phyloP scores from a whole-genome alignment of 2,329 filamentous ascomycete species.

The Colletotrichum incanum region DNA sequence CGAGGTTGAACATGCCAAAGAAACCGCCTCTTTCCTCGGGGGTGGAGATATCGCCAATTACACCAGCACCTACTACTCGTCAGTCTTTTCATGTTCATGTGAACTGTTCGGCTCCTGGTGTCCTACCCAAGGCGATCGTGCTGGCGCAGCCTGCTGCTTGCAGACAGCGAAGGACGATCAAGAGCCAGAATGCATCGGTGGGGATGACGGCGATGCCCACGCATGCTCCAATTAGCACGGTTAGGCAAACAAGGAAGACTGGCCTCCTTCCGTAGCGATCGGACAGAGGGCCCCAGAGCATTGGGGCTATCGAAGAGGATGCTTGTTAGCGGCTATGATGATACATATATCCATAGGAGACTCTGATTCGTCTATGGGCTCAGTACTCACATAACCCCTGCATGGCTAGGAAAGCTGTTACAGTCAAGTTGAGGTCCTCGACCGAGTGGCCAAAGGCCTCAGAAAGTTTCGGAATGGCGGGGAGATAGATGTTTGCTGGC shows the following conservation, averaged over 20 bases:
- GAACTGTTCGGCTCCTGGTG: too few relatives aligned
- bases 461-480: slow-evolving; percentile 50
- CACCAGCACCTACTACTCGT: slow-evolving; percentile 47
- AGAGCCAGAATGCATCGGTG: slow-evolving; percentile 51
- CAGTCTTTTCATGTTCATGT: fast-evolving
- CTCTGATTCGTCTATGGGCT: not conserved
- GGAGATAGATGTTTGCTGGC: slow-evolving; percentile 55
- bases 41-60: slow-evolving; percentile 53
- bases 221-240: slow-evolving; percentile 51
- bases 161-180: slow-evolving; percentile 51
- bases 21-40: slow-evolving; percentile 52
- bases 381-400: slow-evolving; percentile 46
- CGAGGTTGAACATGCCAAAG: slow-evolving; percentile 54
- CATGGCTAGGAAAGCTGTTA: slow-evolving; percentile 52
- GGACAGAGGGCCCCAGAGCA: slow-evolving; percentile 55
- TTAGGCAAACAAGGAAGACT: slow-evolving; percentile 50
- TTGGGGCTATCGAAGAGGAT: slow-evolving; percentile 44
- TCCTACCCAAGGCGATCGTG: slow-evolving; percentile 50
- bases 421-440: slow-evolving; percentile 52
- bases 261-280: slow-evolving; percentile 53
- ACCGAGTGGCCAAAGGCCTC: slow-evolving; percentile 49
- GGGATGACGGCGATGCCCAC: slow-evolving; percentile 53
- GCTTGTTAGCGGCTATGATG: not conserved
- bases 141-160: slow-evolving; percentile 54
- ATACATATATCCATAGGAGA: too few relatives aligned